A percentile compares a stretch with the other conserved stretches of the same genome.
Evolutionary conservation across 1,284 basidiomycete species (phyloP).

Genomic region (Cryptococcus hybrid): DNA sequence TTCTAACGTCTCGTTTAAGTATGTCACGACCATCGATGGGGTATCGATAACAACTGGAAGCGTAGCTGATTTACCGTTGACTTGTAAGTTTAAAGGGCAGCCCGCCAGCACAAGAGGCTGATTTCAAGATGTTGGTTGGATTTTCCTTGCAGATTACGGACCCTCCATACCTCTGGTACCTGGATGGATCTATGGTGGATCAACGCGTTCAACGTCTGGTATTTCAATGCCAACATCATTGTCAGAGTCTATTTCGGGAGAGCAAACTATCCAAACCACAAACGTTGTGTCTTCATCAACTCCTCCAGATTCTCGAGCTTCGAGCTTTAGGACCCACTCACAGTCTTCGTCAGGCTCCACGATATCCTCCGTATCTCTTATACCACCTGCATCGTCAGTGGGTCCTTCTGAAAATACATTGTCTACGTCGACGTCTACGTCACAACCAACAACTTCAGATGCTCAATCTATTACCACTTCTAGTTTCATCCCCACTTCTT

Average conservation of each 20-base stretch:
- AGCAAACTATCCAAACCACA: background rate
- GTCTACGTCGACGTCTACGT: background rate
- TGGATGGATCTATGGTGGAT: constrained; percentile 26
- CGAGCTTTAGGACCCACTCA: background rate
- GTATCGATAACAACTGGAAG: constrained; percentile 18
- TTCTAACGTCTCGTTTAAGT: constrained; percentile 5
- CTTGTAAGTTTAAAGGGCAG: constrained; percentile 21
- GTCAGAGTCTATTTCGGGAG: background rate
- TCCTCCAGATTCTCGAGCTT: background rate
- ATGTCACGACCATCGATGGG: constrained; percentile 19
- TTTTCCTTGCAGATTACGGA: constrained; percentile 20
- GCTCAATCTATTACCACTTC: background rate
- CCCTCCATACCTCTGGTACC: constrained; percentile 23
- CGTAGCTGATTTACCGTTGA: constrained; percentile 24
- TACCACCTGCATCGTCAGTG: too few relatives aligned
- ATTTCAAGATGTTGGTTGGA: background rate
- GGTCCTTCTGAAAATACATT: background rate
- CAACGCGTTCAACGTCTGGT: background rate
- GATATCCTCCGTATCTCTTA: background rate
- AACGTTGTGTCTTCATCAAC: background rate
- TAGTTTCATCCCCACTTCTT: background rate
- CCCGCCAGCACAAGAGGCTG: background rate
- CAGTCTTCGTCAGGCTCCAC: background rate
- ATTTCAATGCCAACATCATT: background rate
- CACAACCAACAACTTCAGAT: background rate